Evolutionary conservation across 176 grass and related monocot species (phyloP).

Genomic region (Dactylis glomerata): DNA sequence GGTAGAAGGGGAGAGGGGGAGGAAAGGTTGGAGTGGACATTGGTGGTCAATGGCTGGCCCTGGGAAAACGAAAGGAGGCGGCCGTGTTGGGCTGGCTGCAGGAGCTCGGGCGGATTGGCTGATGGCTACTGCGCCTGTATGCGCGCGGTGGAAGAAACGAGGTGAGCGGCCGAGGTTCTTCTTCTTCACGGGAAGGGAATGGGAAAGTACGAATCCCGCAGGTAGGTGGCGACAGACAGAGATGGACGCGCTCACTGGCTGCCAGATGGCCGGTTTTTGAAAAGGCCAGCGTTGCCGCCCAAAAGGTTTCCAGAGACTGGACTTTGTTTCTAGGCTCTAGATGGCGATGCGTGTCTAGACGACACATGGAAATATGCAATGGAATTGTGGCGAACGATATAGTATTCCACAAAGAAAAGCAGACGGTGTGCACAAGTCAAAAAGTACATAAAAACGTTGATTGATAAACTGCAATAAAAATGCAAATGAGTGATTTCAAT

Average conservation of each 20-base stretch:
- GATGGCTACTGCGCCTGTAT: neutral
- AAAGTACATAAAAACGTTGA: too few species aligned
- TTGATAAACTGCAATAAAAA: too few species aligned
- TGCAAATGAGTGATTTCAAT: too few species aligned
- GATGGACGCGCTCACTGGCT: neutral
- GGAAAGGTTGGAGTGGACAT: constrained; percentile 18
- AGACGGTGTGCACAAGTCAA: too few species aligned
- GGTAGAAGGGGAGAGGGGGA: too few species aligned
- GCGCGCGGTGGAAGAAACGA: constrained; percentile 26
- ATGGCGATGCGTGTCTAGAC: neutral
- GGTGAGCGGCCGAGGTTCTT: neutral
- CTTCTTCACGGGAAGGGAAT: neutral
- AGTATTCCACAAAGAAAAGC: too few species aligned
- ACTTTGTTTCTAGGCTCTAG: neutral
- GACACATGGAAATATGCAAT: neutral
- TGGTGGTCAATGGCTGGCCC: constrained; percentile 25
- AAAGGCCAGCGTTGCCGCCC: neutral
- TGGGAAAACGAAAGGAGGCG: constrained; percentile 18
- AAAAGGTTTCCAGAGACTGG: neutral
- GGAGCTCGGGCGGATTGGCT: constrained; percentile 24
- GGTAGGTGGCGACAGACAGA: constrained; percentile 13
- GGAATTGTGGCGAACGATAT: too few species aligned
- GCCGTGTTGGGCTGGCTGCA: constrained; percentile 24
- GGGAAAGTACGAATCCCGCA: neutral
- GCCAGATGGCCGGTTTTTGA: neutral